Evolutionary conservation across 139 green algal species (phyloP), one percentile per base, ranked within the genome.

Genomic region (Microglena sp.): DNA sequence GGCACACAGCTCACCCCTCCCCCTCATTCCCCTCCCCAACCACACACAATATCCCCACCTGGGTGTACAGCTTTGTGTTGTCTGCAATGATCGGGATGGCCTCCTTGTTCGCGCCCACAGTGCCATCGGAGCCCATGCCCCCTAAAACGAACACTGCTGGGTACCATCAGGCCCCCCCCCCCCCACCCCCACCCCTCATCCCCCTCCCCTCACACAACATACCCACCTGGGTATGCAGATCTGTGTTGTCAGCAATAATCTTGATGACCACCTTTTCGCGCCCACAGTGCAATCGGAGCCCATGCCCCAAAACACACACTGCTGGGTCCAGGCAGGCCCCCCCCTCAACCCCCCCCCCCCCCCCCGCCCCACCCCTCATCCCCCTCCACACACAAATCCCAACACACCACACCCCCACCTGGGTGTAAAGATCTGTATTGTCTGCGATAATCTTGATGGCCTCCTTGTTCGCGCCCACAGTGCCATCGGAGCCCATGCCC

Each of bases 281-380:
- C 78, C 78, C 57, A 85, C 78, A 1, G 78, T 85, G 59, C 78
- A 75, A 66, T 85, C 78, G 7, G 26, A 55, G 58, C 78, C 78
- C 75, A 85, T 80, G 55, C 78, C 78, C 75, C 75, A 85, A 69
- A 85, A 85, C 32, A 81, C 33, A 69, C 78, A 85, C 78, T 82
- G 65, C n/a, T 66, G 72, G 36, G 67, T n/a, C n/a, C n/a, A n/a
- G n/a, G n/a, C n/a, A n/a, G n/a, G n/a, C n/a, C n/a, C n/a, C n/a
- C n/a, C n/a, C n/a, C n/a, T n/a, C n/a, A n/a, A n/a, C n/a, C n/a
- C n/a, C n/a, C n/a, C n/a, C n/a, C n/a, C n/a, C n/a, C n/a, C n/a
- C n/a, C n/a, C n/a, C n/a, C n/a, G n/a, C n/a, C n/a, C n/a, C n/a
- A n/a, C n/a, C n/a, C n/a, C n/a, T 7, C 50, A 15, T n/a, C 11